Evolutionary conservation across 306 rosid genomes (phyloP).

Genomic region (Mimosa bimucronata): DNA sequence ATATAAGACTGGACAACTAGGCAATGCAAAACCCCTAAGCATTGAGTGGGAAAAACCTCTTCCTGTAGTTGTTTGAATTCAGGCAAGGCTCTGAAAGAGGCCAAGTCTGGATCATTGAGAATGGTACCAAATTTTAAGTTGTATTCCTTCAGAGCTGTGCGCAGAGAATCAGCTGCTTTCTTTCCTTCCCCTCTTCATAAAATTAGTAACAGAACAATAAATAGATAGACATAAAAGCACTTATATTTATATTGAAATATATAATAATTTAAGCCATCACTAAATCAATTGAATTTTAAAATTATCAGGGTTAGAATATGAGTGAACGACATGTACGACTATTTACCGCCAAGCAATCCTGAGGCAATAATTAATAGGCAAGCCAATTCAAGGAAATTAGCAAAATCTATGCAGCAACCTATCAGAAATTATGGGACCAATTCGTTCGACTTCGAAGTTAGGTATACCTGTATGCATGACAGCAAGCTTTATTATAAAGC

Average conservation of each 20-base stretch:
- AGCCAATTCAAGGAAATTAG: slow-evolving; percentile 6
- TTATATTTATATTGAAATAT: neutral
- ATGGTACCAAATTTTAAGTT: slow-evolving; percentile 90
- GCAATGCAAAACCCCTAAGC: slow-evolving; percentile 24
- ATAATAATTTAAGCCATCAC: neutral
- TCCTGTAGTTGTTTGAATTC: slow-evolving; percentile 93
- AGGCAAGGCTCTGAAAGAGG: slow-evolving; percentile 94
- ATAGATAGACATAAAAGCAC: neutral
- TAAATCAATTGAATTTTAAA: slow-evolving; percentile 11
- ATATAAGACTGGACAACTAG: slow-evolving; percentile 16
- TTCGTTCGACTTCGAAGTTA: neutral
- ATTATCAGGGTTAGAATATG: slow-evolving; percentile 18
- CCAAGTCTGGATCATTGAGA: slow-evolving; percentile 96
- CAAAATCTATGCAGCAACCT: slow-evolving; percentile 4
- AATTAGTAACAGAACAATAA: slow-evolving; percentile 45
- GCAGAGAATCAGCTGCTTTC: slow-evolving; percentile 89
- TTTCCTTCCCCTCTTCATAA: slow-evolving; percentile 93
- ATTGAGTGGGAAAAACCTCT: slow-evolving; percentile 64
- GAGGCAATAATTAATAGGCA: slow-evolving; percentile 14
- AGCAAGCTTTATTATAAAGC: slow-evolving; percentile 93
- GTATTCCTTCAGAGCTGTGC: slow-evolving; percentile 85
- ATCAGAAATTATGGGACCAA: slow-evolving; percentile 20
- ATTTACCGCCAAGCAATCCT: neutral
- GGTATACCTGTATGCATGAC: slow-evolving; percentile 84
- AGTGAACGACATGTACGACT: slow-evolving; percentile 18